Base-by-base conservation (phyloP, 2,329 filamentous ascomycete species). In the Grosmannia clavigera region DNA sequence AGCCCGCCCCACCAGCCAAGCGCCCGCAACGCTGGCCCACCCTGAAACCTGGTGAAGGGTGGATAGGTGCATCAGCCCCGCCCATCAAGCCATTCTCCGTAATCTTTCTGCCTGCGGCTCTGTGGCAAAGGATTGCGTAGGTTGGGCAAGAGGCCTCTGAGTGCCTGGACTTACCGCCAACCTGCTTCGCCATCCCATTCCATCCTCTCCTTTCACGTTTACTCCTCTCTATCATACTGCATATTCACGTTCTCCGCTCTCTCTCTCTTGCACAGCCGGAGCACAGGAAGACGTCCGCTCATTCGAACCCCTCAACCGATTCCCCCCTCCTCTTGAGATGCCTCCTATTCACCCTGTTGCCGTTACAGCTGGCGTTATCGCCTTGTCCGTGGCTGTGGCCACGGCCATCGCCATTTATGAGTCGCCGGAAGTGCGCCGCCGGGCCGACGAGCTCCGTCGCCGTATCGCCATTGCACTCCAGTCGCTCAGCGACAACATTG, bases 401-500 rank as follows among this genome's bases (percentile, higher is more conserved):
- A 78, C 80, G 40, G 80, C 81, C 61, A 77, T 83, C 62, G 80
- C 81, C 64, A 75, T 86, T 61, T 85, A 85, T 72, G 83, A 86
- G 68, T 82, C 78, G 27, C 82, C 83, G 60, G 83, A 86, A 70
- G 70, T 85, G 33, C 81, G 81, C 63, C 81, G 82, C 65, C 80
- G 81, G 67, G 79, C 82, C 64, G 78, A 83, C 63, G 79, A 85
- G 68, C 74, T 85, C 61, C 81, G 83, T 62, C 79, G 82, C 61
- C 78, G 81, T 62, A 81, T 86, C 67, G 81, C 82, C 64, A 68
- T 84, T 50, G 81, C 82, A 56, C 71, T 86, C 16, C 80, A 84
- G 66, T 76, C 78, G 11, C 74, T 85, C 33, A 80, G 82, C 61
- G 81, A 86, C 60, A 77, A 75, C 64, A 78, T 84, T 69, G 73